Percentiles rank a stretch among this genome's conserved stretches.
These are phyloP conservation scores for Kentomonas sorsogonicus DNA, from an alignment of 208 protist genomes.

Conservation along the genomic window DNA sequence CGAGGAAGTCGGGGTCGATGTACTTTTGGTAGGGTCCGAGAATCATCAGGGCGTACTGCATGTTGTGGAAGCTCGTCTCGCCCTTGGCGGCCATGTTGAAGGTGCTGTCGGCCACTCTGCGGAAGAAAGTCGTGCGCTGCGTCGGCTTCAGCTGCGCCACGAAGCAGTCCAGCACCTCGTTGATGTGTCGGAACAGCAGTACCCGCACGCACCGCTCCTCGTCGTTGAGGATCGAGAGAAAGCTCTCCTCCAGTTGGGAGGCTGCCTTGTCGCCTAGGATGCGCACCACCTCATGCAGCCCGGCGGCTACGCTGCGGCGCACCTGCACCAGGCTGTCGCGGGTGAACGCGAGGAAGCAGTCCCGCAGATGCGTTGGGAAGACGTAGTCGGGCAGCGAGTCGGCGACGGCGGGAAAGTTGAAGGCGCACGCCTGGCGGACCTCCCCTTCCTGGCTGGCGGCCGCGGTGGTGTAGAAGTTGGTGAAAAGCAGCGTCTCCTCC, in stretches of 20 bases:
- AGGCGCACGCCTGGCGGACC: conserved; percentile 74
- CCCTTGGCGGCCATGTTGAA: conserved; percentile 32
- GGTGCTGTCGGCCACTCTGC: conserved; percentile 33
- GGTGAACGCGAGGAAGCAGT: conserved; percentile 57
- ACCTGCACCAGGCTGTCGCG: conserved; percentile 44
- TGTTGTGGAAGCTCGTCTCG: conserved; percentile 64
- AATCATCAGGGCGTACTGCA: conserved; percentile 56
- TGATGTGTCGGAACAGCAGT: conserved; percentile 47
- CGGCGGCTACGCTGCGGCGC: conserved; percentile 63
- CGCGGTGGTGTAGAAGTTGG: conserved; percentile 68
- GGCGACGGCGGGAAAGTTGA: conserved; percentile 84
- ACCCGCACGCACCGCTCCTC: conserved; percentile 45
- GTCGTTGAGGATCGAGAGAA: conserved; percentile 61
- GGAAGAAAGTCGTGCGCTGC: conserved; percentile 49
- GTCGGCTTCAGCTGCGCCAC: conserved; percentile 24
- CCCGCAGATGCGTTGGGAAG: conserved; percentile 59
- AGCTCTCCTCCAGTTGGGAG: conserved; percentile 50
- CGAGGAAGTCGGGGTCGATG: conserved; percentile 45
- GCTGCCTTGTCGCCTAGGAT: conserved; percentile 65
- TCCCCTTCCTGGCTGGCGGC: conserved; percentile 53
- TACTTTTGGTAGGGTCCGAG: conserved; percentile 46
- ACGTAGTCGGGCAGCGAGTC: conserved; percentile 73
- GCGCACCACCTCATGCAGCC: conserved; percentile 79
- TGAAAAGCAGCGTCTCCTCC: conserved; percentile 81
- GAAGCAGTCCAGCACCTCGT: conserved; percentile 70